Base-by-base conservation (phyloP, 257 asterid genomes). In the Fraxinus excelsior region DNA sequence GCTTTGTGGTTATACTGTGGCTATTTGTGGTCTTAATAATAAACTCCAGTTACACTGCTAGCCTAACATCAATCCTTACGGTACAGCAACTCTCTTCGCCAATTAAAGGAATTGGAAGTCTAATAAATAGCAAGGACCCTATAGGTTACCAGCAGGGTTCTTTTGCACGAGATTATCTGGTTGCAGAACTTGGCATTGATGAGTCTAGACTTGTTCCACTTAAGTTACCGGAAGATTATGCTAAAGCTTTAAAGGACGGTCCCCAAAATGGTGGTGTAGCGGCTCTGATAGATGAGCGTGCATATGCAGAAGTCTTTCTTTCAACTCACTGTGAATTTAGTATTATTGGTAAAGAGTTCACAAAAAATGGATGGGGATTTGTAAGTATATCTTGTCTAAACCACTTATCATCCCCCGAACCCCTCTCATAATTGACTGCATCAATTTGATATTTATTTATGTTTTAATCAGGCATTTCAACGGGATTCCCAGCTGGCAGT, bases 341-440 rank as follows among this genome's bases (percentile, higher is more conserved):
- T 82, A 87, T 88, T 71, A 79, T 88, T 0, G 96, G 96, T 18
- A 86, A 71, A 80, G 91, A 87, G 72, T 90, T 90, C 85, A 84
- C 91, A 35, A 88, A 74, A 76, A 87, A 74, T 40, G 96, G 91
- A 73, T 90, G 96, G 93, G 96, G 93, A 35, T 88, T 90, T 83
- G 96, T 88, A 80, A 90, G 96, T 84, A 77, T n/a, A 49, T 35
- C 29, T 51, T 53, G 38, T 7, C 37, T 49, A 19, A 0, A 34
- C 14, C 26, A 58, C 31, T 67, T 64, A 28, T 32, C 42, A 21
- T 53, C 7, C 32, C 16, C 5, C 67, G 5, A 3, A 11, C n/a
- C 31, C n/a, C 2, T 23, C 67, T 5, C 67, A 46, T 46, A 46
- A 46, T 46, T 46, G 7, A 46, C 21, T 46, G 21, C 21, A 14